Evolutionary conservation across 192 early-diverging fungal species (phyloP).

Genomic region (Backusella liffmaniae): DNA sequence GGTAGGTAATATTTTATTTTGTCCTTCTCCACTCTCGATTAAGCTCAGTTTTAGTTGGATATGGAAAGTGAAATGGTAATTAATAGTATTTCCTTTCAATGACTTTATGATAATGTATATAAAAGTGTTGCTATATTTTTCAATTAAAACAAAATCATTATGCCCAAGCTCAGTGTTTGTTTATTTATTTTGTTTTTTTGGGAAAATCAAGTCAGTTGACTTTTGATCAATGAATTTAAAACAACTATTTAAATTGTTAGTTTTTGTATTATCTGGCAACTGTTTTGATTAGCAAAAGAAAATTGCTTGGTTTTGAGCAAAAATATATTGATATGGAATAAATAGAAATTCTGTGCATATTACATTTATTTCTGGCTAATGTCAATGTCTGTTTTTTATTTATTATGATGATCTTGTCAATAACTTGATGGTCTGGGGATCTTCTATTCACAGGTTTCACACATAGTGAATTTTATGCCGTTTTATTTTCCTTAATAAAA

Average conservation of each 20-base stretch:
- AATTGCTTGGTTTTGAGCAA: neutral
- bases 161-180: neutral
- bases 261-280: neutral
- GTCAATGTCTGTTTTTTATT: neutral
- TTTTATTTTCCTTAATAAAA: neutral
- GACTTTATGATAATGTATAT: neutral
- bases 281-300: neutral
- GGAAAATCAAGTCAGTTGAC: neutral
- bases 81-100: neutral
- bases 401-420: neutral
- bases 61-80: neutral
- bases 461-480: neutral
- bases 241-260: neutral
- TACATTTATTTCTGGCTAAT: neutral
- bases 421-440: neutral
- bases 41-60: neutral
- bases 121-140: neutral
- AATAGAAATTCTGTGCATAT: neutral
- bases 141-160: neutral
- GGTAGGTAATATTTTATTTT: neutral
- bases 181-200: neutral
- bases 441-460: neutral
- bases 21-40: neutral
- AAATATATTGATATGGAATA: neutral
- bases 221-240: neutral